phyloP scores from a whole-genome alignment of 2,329 filamentous ascomycete species.

The Domatiomyces globalis region DNA sequence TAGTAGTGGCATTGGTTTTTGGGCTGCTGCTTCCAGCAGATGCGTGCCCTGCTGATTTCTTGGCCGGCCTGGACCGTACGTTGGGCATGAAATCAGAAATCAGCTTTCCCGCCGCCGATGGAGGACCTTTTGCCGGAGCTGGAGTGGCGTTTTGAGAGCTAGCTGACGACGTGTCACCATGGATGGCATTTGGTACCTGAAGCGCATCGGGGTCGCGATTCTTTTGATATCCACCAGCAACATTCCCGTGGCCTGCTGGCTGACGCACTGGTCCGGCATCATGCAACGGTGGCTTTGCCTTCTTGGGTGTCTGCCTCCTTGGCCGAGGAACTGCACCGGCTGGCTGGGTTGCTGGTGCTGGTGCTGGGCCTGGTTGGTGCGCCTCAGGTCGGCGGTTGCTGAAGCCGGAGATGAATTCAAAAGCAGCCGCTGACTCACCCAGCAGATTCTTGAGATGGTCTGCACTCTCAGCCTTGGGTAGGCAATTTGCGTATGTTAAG shows the following conservation, averaged over 20 bases:
- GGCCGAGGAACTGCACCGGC: conserved; percentile 14
- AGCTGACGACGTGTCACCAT: conserved; percentile 26
- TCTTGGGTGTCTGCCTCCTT: conserved; percentile 36
- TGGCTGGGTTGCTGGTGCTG: not conserved
- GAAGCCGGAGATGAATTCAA: conserved; percentile 59
- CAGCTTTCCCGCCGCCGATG: conserved; percentile 60
- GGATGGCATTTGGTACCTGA: conserved; percentile 28
- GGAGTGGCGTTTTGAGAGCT: conserved; percentile 33
- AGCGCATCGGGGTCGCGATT: conserved; percentile 41
- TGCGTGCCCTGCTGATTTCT: conserved; percentile 19
- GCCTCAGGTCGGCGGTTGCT: conserved; percentile 46
- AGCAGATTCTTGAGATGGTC: conserved; percentile 79
- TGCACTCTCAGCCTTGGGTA: conserved; percentile 63
- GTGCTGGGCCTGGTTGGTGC: not conserved
- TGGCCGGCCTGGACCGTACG: conserved; percentile 44
- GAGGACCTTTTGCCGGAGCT: conserved; percentile 37
- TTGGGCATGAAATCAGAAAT: conserved; percentile 60
- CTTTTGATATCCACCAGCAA: conserved; percentile 61
- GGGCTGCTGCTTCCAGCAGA: not conserved
- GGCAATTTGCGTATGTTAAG: conserved; percentile 61
- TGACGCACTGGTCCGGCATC: conserved; percentile 46
- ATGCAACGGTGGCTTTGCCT: conserved; percentile 48
- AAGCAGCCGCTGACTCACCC: conserved; percentile 63
- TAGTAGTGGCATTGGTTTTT: conserved; percentile 27
- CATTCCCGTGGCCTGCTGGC: conserved; percentile 50